phyloP scores from a whole-genome alignment of 2,329 filamentous ascomycete species.

The Xylariales sp. region DNA sequence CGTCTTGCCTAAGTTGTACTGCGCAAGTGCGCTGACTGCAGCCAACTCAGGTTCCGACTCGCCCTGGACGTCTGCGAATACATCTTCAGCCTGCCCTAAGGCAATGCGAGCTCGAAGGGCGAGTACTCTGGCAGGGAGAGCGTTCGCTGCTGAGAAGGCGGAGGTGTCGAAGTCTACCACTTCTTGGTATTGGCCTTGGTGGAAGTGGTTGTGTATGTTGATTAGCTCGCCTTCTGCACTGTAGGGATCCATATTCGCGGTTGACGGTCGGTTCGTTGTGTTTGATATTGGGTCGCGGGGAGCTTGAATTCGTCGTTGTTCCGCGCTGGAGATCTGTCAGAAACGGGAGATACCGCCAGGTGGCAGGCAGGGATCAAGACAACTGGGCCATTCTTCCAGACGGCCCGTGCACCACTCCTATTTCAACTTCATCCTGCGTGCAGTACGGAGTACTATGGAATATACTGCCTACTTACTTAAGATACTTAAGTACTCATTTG shows the following conservation, averaged over 20 bases:
- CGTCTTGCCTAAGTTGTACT: constrained; percentile 55
- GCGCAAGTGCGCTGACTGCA: constrained; percentile 72
- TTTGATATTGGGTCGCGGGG: constrained; percentile 1
- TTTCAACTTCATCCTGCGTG: neutral
- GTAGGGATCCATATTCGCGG: constrained; percentile 59
- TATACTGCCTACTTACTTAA: neutral
- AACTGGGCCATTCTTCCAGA: neutral
- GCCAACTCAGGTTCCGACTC: constrained; percentile 65
- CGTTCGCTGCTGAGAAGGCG: constrained; percentile 73
- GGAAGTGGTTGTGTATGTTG: constrained; percentile 67
- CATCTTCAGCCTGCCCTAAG: constrained; percentile 70
- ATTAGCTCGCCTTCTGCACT: constrained; percentile 67
- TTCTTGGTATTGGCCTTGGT: constrained; percentile 78
- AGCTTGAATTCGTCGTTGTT: constrained; percentile 2
- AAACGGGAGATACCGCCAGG: constrained; percentile 14
- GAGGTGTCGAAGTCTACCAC: constrained; percentile 83
- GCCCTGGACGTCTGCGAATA: constrained; percentile 63
- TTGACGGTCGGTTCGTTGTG: constrained; percentile 2
- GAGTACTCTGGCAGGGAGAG: constrained; percentile 70
- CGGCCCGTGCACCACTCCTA: constrained; percentile 2
- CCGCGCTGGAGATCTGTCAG: constrained; percentile 3
- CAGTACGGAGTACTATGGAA: no score
- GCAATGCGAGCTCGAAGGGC: constrained; percentile 79
- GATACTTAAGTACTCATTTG: neutral
- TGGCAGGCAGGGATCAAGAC: constrained; percentile 7